These are phyloP conservation scores for Torulaspora quercuum DNA, from an alignment of 805 yeast species.

Conservation along the genomic window DNA sequence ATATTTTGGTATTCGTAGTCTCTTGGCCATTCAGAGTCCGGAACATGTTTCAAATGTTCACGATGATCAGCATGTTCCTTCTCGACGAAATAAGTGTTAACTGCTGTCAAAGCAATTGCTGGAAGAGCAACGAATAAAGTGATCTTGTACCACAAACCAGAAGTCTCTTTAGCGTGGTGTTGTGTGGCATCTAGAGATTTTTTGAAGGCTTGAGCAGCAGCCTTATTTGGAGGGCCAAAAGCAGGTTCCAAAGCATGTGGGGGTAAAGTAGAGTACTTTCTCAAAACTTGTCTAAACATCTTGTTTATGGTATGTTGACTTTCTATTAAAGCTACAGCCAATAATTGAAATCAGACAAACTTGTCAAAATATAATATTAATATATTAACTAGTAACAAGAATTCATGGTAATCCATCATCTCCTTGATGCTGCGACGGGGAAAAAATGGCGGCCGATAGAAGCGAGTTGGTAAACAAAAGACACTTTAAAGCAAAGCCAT, in stretches of 20 bases:
- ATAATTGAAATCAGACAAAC: too few relatives aligned
- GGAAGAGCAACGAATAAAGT: constrained; percentile 79
- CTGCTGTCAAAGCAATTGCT: constrained; percentile 67
- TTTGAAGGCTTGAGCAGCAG: constrained; percentile 69
- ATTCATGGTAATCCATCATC: too few relatives aligned
- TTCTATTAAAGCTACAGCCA: too few relatives aligned
- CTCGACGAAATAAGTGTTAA: constrained; percentile 80
- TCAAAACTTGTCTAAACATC: constrained; percentile 46
- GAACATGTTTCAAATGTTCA: constrained; percentile 59
- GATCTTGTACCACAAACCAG: constrained; percentile 81
- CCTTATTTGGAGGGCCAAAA: constrained; percentile 42
- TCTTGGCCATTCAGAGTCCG: constrained; percentile 90
- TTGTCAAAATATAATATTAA: too few relatives aligned
- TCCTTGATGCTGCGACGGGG: not conserved
- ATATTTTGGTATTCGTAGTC: constrained; percentile 90
- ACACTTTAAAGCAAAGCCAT: constrained; percentile 7
- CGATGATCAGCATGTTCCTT: constrained; percentile 88
- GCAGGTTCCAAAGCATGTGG: constrained; percentile 47
- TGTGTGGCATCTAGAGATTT: constrained; percentile 58
- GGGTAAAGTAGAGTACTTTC: constrained; percentile 39
- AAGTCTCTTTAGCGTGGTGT: constrained; percentile 76
- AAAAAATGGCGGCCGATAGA: constrained; percentile 5
- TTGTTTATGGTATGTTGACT: constrained; percentile 9
- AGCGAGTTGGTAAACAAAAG: too few relatives aligned
- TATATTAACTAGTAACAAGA: not conserved